These are phyloP conservation scores for Botrytis galanthina DNA, from an alignment of 2,329 filamentous ascomycete species.

Conservation along the genomic window DNA sequence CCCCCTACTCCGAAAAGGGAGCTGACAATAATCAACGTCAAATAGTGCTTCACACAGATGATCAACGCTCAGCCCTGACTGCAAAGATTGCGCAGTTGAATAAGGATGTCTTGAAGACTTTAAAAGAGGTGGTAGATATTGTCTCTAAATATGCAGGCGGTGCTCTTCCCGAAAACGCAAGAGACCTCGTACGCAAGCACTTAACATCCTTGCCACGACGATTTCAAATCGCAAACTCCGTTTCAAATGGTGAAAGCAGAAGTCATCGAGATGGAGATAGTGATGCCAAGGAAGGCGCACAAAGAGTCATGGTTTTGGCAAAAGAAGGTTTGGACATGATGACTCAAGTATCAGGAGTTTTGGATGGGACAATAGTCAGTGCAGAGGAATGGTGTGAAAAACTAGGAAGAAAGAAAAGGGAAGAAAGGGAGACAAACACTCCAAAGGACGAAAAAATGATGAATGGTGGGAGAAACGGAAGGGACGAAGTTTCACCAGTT, in stretches of 20 bases:
- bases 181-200: slow-evolving; percentile 77
- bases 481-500: not conserved
- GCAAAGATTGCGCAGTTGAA: slow-evolving; percentile 61
- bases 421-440: slow-evolving; percentile 30
- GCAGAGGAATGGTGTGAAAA: slow-evolving; percentile 90
- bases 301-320: slow-evolving; percentile 79
- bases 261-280: slow-evolving; percentile 38
- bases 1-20: slow-evolving; percentile 20
- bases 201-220: slow-evolving; percentile 80
- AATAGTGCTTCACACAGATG: slow-evolving; percentile 33
- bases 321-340: slow-evolving; percentile 94
- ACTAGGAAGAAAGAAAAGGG: slow-evolving; percentile 52
- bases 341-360: slow-evolving; percentile 80
- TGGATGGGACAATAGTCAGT: slow-evolving; percentile 85
- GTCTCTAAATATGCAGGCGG: slow-evolving; percentile 91
- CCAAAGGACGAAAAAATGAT: not conserved
- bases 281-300: slow-evolving; percentile 57
- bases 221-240: slow-evolving; percentile 69
- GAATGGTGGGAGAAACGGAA: not conserved
- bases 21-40: slow-evolving; percentile 27
- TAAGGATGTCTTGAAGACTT: slow-evolving; percentile 70
- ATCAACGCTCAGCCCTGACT: slow-evolving; percentile 32
- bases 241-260: slow-evolving; percentile 40
- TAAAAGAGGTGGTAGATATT: slow-evolving; percentile 78
- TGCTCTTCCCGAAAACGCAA: slow-evolving; percentile 84